Conservation (phyloP, 2,329 filamentous ascomycete genomes). For the Trichoderma sp. region DNA sequence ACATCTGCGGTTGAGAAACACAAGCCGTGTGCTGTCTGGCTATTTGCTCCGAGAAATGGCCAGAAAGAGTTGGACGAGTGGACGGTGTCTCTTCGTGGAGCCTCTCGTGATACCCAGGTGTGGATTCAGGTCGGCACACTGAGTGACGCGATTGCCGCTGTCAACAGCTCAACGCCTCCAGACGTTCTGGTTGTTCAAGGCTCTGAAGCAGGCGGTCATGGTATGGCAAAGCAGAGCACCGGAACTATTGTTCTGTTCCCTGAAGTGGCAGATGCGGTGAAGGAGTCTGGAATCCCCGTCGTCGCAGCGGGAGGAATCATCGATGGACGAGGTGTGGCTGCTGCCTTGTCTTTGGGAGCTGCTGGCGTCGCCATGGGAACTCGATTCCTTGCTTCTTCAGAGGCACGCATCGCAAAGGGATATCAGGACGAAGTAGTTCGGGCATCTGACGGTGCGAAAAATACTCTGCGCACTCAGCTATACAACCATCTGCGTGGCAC, state of each 20-base stretch:
- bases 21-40: constrained; percentile 43
- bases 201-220: constrained; percentile 53
- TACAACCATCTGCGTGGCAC: constrained; percentile 46
- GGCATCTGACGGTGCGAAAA: constrained; percentile 38
- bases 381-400: constrained; percentile 53
- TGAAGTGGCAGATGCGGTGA: constrained; percentile 44
- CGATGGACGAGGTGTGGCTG: constrained; percentile 50
- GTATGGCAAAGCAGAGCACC: constrained; percentile 41
- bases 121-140: constrained; percentile 54
- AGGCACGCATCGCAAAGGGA: constrained; percentile 39
- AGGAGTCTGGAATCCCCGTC: constrained; percentile 38
- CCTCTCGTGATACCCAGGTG: constrained; percentile 42
- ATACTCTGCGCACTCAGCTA: constrained; percentile 41
- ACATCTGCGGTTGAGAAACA: constrained; percentile 30
- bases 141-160: constrained; percentile 44
- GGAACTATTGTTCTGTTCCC: constrained; percentile 49
- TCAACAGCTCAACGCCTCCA: constrained; percentile 34
- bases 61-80: constrained; percentile 42
- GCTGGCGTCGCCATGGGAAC: constrained; percentile 60
- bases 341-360: constrained; percentile 50
- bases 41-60: constrained; percentile 43
- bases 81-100: constrained; percentile 42
- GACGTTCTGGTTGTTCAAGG: constrained; percentile 54
- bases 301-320: constrained; percentile 53
- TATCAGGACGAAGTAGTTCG: constrained; percentile 44